phyloP scores from a whole-genome alignment of 164 flowering plant species.

The Akebia trifoliata region DNA sequence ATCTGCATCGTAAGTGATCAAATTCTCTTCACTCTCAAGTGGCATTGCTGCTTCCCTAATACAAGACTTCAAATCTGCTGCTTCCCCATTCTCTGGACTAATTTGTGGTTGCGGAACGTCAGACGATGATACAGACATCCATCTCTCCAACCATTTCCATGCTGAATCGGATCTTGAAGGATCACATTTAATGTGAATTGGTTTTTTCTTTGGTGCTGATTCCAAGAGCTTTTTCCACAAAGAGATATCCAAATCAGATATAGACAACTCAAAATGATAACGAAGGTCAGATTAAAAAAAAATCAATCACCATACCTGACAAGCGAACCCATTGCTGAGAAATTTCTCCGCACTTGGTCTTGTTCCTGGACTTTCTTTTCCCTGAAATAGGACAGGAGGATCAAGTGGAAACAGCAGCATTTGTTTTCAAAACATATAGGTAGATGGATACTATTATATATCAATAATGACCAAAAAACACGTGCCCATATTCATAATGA shows the following conservation, averaged over 20 bases:
- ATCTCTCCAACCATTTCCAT: constrained; percentile 95
- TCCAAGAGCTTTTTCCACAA: constrained; percentile 53
- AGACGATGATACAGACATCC: constrained; percentile 69
- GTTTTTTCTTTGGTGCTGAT: constrained; percentile 52
- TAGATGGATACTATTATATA: too few species aligned
- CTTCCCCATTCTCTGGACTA: constrained; percentile 21
- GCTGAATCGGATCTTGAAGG: constrained; percentile 52
- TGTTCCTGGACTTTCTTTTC: constrained; percentile 17
- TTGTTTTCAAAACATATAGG: not conserved
- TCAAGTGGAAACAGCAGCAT: constrained; percentile 1
- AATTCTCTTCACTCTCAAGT: constrained; percentile 36
- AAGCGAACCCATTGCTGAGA: constrained; percentile 63
- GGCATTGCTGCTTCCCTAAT: constrained; percentile 15
- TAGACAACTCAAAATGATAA: not conserved
- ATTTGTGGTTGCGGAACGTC: constrained; percentile 20
- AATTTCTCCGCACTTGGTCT: constrained; percentile 49
- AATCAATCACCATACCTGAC: constrained; percentile 46
- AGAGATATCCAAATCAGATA: constrained; percentile 11
- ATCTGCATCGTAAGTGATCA: constrained; percentile 31
- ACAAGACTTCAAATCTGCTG: constrained; percentile 21
- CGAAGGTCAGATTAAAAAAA: constrained; percentile 2
- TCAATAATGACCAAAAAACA: too few species aligned
- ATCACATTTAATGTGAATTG: constrained; percentile 67
- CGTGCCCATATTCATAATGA: too few species aligned
- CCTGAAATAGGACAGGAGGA: constrained; percentile 31